Percentiles rank a stretch among this genome's conserved stretches.
Evolutionary conservation across 768 basidiomycete species (phyloP).

Genomic region (Leccinum imitatum): DNA sequence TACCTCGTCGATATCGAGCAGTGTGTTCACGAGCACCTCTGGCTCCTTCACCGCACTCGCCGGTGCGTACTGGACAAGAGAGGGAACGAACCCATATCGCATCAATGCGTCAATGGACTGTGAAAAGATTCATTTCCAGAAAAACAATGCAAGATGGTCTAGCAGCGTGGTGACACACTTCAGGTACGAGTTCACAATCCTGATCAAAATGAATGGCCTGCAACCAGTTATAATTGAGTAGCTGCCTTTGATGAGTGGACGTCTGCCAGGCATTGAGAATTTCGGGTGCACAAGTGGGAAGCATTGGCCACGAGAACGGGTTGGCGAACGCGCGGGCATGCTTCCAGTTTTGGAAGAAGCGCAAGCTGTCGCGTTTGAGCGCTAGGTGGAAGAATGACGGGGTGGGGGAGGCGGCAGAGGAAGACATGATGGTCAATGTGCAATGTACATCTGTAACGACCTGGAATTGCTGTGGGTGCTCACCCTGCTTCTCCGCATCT

Average conservation of each 20-base stretch:
- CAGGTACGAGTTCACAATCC: constrained; percentile 20
- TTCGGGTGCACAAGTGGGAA: constrained; percentile 25
- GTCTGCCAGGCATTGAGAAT: constrained; percentile 30
- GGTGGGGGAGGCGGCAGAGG: neutral
- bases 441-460: neutral
- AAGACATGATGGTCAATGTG: neutral
- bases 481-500: constrained; percentile 30
- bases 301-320: constrained; percentile 35
- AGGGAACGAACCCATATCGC: constrained; percentile 26
- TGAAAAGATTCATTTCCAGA: neutral
- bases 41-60: constrained; percentile 27
- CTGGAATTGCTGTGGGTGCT: constrained; percentile 4
- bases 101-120: constrained; percentile 30
- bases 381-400: constrained; percentile 6
- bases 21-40: constrained; percentile 18
- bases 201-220: constrained; percentile 32
- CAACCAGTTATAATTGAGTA: constrained; percentile 33
- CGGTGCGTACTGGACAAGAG: constrained; percentile 23
- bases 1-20: constrained; percentile 30
- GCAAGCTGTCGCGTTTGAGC: constrained; percentile 21
- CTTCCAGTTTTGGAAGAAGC: constrained; percentile 35
- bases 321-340: constrained; percentile 32
- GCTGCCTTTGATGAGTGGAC: constrained; percentile 23
- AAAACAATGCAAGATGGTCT: neutral
- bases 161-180: constrained; percentile 14